phyloP scores from a whole-genome alignment of 2,329 filamentous ascomycete genomes.

The Malbranchea cinnamomea region DNA sequence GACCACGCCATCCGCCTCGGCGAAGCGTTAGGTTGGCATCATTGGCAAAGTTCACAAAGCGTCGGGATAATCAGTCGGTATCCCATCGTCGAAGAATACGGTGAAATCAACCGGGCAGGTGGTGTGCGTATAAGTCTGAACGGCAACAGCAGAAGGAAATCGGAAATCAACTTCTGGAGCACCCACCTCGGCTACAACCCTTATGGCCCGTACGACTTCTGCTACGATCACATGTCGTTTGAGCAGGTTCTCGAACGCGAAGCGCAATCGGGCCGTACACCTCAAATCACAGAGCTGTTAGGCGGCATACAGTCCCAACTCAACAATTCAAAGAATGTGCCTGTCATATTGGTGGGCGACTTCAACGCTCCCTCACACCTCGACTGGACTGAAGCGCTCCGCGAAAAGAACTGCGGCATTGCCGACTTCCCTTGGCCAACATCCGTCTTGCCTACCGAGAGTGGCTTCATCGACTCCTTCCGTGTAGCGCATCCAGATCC shows the following conservation, averaged over 20 bases:
- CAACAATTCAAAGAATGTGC: conserved; percentile 16
- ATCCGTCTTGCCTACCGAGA: conserved; percentile 20
- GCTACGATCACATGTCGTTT: conserved; percentile 22
- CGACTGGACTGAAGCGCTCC: conserved; percentile 24
- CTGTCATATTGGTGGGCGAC: conserved; percentile 28
- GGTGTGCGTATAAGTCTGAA: conserved; percentile 24
- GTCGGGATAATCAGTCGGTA: conserved; percentile 26
- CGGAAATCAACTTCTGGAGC: conserved; percentile 23
- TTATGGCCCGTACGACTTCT: conserved; percentile 32
- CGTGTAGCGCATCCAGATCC: conserved; percentile 25
- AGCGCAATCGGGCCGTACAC: conserved; percentile 22
- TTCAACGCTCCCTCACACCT: conserved; percentile 33
- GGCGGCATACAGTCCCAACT: conserved; percentile 20
- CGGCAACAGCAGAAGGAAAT: conserved; percentile 13
- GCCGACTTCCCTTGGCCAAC: conserved; percentile 26
- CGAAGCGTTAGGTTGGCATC: conserved; percentile 26
- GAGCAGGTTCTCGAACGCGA: conserved; percentile 23
- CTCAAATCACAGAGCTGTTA: conserved; percentile 24
- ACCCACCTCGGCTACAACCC: conserved; percentile 25
- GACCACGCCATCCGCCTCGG: conserved; percentile 20
- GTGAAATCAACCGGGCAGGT: conserved; percentile 15
- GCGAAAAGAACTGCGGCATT: conserved; percentile 24
- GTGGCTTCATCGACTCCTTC: conserved; percentile 28
- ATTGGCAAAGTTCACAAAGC: conserved; percentile 20
- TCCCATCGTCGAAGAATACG: conserved; percentile 21